These are phyloP conservation scores for Amylocarpus encephaloides DNA, from an alignment of 2,329 filamentous ascomycete species.

Conservation along the genomic window DNA sequence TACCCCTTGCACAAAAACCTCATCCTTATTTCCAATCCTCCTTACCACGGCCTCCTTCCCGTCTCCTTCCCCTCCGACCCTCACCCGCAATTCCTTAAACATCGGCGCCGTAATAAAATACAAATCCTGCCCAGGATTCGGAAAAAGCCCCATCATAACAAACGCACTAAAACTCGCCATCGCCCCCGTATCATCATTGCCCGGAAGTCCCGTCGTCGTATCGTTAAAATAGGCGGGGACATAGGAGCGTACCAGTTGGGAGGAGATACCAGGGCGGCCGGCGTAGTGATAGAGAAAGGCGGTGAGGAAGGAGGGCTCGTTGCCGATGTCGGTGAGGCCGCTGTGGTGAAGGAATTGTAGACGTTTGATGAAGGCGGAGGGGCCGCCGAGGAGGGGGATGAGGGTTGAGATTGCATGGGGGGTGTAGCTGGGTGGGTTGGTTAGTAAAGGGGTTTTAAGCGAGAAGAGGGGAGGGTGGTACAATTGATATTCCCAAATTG, in stretches of 20 bases:
- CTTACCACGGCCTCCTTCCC: slow-evolving; percentile 40
- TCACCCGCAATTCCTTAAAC: slow-evolving; percentile 35
- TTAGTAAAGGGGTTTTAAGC: neutral
- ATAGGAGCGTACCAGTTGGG: slow-evolving; percentile 53
- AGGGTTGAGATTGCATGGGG: slow-evolving; percentile 45
- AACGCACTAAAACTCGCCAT: slow-evolving; percentile 39
- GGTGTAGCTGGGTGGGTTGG: slow-evolving; percentile 20
- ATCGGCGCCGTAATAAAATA: slow-evolving; percentile 65
- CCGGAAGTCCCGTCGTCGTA: slow-evolving; percentile 54
- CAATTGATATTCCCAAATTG: slow-evolving; percentile 60
- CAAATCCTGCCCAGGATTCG: slow-evolving; percentile 62
- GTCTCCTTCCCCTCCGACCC: too few relatives aligned
- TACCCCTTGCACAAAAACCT: slow-evolving; percentile 58
- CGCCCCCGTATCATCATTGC: slow-evolving; percentile 65
- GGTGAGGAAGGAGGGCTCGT: slow-evolving; percentile 57
- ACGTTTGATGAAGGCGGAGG: slow-evolving; percentile 49
- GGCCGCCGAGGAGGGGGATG: slow-evolving; percentile 55
- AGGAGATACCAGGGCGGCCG: slow-evolving; percentile 45
- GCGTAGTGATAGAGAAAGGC: slow-evolving; percentile 67
- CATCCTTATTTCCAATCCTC: slow-evolving; percentile 33
- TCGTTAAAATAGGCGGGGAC: slow-evolving; percentile 59
- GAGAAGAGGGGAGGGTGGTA: slow-evolving; percentile 8
- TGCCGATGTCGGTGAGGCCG: slow-evolving; percentile 52
- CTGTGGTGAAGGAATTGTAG: slow-evolving; percentile 59
- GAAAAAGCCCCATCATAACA: slow-evolving; percentile 45